Evolutionary conservation across 768 basidiomycete genomes (phyloP), one percentile per base, ranked within the genome.

Genomic region (Fistulinella prunicolor): DNA sequence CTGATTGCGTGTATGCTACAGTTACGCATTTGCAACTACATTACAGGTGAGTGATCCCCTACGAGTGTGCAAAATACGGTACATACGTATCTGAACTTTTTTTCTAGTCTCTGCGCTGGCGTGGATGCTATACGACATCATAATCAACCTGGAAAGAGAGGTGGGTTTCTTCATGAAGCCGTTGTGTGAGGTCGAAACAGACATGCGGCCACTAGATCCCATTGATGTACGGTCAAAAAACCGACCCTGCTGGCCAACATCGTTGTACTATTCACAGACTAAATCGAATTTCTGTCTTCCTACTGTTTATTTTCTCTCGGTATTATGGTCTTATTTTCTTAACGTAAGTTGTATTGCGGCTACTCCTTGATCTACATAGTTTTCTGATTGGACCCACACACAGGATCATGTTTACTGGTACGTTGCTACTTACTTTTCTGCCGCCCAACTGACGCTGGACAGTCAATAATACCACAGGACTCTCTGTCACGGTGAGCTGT

Each of bases 251-350:
- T 23, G 9, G 19, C n/a, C 26, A 44, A 14, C 35, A 4, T 20
- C 14, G 2, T 6, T 7, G 12, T n/a, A n/a, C n/a, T 19, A n/a
- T 35, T 24, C 38, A 23, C 13, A 50, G 29, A 28, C 13, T 24
- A n/a, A 54, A 45, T 19, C 51, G n/a, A 19, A 12, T 46, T 14
- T 13, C 63, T 24, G 10, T 63, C n/a, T 46, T 26, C 26, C 14
- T 45, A 2, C 45, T 62, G 22, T 62, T 60, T 39, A 35, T 63
- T 22, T 57, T 62, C 28, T 43, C 58, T 19, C 57, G 61, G 19
- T 62, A 63, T 39, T 62, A 62, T 17, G 60, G 61, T 12, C 32
- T 61, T 24, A n/a, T 63, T 22, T 62, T 47, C 44, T 49, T 60
- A 28, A 44, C 42, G 58, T 62, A 13, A 23, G 52, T 48, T 37